Evolutionary conservation across 1,284 basidiomycete genomes (phyloP).

Genomic region (Anthracocystis walkeri): DNA sequence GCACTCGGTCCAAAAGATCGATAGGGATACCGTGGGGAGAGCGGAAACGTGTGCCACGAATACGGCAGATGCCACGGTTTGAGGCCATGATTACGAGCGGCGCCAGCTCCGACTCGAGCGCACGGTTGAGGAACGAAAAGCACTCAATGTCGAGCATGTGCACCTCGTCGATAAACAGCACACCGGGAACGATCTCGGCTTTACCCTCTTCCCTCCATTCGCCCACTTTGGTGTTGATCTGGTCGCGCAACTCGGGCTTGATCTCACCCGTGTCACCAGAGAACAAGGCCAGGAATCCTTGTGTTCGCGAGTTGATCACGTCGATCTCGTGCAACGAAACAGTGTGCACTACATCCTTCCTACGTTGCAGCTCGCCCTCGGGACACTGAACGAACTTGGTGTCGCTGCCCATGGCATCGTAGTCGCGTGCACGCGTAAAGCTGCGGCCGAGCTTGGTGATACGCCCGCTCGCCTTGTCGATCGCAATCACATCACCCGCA

Average conservation of each 20-base stretch:
- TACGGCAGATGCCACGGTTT: slow-evolving; percentile 92
- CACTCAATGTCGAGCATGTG: slow-evolving; percentile 99
- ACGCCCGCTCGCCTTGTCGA: slow-evolving; percentile 96
- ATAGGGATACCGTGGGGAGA: slow-evolving; percentile 94
- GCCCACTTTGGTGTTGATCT: slow-evolving; percentile 95
- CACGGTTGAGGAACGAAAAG: slow-evolving; percentile 97
- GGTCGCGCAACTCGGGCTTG: slow-evolving; percentile 94
- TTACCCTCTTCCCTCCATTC: slow-evolving; percentile 99
- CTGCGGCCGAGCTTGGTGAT: slow-evolving; percentile 95
- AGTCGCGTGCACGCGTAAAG: slow-evolving; percentile 94
- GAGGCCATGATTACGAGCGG: slow-evolving; percentile 98
- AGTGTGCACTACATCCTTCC: slow-evolving; percentile 95
- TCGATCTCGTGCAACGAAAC: slow-evolving; percentile 99
- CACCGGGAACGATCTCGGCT: slow-evolving; percentile 93
- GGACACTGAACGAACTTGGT: slow-evolving; percentile 98
- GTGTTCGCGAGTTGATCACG: slow-evolving; percentile 97
- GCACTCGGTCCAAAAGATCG: slow-evolving; percentile 91
- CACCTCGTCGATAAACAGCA: slow-evolving; percentile 76
- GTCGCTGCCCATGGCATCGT: slow-evolving; percentile 92
- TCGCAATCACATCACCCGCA: slow-evolving; percentile 93
- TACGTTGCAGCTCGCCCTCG: slow-evolving; percentile 95
- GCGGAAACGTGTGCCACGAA: slow-evolving; percentile 93
- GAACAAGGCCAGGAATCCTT: slow-evolving; percentile 79
- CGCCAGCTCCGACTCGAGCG: slow-evolving; percentile 90
- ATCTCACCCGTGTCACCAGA: slow-evolving; percentile 94